Evolutionary conservation across 306 rosid species (phyloP).

Genomic region (Arachis stenosperma): DNA sequence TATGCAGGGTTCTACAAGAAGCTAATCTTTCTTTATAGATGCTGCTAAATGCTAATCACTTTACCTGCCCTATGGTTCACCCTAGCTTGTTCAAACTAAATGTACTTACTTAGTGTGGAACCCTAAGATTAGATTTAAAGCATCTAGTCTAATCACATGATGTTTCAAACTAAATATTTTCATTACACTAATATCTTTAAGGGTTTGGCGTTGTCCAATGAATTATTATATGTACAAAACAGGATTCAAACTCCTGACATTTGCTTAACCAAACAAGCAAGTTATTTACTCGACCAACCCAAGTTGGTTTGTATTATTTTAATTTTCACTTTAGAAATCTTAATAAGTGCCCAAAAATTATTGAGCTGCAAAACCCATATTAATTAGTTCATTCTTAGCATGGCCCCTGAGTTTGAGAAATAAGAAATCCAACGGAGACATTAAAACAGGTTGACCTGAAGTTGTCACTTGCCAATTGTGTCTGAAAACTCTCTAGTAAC

Average conservation of each 20-base stretch:
- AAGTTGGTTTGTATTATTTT: too few species aligned
- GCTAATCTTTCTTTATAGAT: not conserved
- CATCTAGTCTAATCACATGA: not conserved
- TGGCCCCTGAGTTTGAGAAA: not conserved
- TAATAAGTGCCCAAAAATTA: too few species aligned
- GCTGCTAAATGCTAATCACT: not conserved
- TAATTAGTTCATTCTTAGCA: not conserved
- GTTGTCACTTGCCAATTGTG: too few species aligned
- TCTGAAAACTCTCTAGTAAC: too few species aligned
- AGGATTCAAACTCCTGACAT: too few species aligned
- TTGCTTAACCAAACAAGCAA: too few species aligned
- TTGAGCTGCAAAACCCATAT: too few species aligned
- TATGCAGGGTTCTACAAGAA: too few species aligned
- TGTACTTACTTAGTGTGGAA: not conserved
- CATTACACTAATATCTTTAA: not conserved
- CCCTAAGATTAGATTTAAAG: not conserved
- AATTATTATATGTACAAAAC: too few species aligned
- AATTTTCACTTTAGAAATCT: not conserved
- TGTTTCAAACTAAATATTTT: not conserved
- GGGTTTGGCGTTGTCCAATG: too few species aligned
- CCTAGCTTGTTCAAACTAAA: not conserved
- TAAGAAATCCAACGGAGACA: not conserved
- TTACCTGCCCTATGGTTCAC: not conserved
- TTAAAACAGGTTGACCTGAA: not conserved
- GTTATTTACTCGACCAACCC: too few species aligned